Evolutionary conservation across 108 stramenopile species (phyloP).

Genomic region (Schizochytrium sp.): DNA sequence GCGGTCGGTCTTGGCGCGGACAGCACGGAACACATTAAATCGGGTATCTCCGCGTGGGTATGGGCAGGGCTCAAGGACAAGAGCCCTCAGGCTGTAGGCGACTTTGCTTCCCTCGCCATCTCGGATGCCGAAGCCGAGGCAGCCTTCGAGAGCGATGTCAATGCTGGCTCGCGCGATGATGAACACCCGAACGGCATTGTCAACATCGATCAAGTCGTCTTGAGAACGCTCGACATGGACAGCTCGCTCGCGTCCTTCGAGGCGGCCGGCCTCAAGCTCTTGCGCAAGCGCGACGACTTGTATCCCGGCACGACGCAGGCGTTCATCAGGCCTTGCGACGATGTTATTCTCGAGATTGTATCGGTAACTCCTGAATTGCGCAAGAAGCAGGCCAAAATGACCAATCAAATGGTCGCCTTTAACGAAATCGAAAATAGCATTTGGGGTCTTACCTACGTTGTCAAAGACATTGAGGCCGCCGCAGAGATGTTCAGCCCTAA

Average conservation of each 20-base stretch:
- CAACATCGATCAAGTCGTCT: neutral
- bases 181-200: neutral
- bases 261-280: neutral
- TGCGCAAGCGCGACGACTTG: neutral
- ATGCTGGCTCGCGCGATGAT: neutral
- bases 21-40: neutral
- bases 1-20: neutral
- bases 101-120: neutral
- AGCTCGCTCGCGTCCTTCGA: neutral
- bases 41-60: neutral
- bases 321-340: neutral
- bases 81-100: neutral
- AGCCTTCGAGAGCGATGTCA: neutral
- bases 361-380: too few species aligned
- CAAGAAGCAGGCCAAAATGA: neutral
- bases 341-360: neutral
- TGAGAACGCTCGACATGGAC: neutral
- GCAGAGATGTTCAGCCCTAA: neutral
- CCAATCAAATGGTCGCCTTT: neutral
- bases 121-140: neutral
- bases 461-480: neutral
- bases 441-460: neutral
- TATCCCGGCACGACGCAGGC: neutral
- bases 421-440: neutral
- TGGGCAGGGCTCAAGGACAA: neutral